These are phyloP conservation scores for Apodospora peruviana DNA, from an alignment of 495 filamentous ascomycete species.

Conservation along the genomic window DNA sequence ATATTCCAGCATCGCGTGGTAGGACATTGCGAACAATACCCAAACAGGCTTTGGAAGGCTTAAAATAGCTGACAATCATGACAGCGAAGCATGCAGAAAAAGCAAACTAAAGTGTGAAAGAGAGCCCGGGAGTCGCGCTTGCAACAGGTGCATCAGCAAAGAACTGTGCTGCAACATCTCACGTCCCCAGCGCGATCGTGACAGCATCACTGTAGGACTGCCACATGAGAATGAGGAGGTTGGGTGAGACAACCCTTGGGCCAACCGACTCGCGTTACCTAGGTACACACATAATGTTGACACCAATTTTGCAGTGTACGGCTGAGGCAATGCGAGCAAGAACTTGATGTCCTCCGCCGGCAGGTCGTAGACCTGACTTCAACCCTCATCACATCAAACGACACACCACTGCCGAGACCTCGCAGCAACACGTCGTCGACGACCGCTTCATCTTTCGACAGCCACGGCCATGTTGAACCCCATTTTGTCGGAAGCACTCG, in stretches of 20 bases:
- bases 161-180: not conserved
- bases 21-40: not conserved
- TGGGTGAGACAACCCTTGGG: not conserved
- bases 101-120: not conserved
- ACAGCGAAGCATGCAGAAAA: not conserved
- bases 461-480: slow-evolving; percentile 2
- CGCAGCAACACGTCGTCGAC: not conserved
- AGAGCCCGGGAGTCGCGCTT: not conserved
- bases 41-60: not conserved
- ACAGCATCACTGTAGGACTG: no score
- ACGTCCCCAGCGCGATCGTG: not conserved
- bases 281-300: no score
- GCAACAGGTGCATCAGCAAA: not conserved
- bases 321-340: not conserved
- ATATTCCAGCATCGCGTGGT: slow-evolving; percentile 1
- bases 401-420: no score
- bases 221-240: not conserved
- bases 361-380: not conserved
- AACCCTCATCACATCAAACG: not conserved
- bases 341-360: not conserved
- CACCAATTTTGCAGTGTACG: not conserved
- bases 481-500: slow-evolving; percentile 14
- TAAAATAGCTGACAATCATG: not conserved
- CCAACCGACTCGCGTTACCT: not conserved
- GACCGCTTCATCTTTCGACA: not conserved